Evolutionary conservation across 345 rosid species (phyloP).

Genomic region (Psidium guajava): DNA sequence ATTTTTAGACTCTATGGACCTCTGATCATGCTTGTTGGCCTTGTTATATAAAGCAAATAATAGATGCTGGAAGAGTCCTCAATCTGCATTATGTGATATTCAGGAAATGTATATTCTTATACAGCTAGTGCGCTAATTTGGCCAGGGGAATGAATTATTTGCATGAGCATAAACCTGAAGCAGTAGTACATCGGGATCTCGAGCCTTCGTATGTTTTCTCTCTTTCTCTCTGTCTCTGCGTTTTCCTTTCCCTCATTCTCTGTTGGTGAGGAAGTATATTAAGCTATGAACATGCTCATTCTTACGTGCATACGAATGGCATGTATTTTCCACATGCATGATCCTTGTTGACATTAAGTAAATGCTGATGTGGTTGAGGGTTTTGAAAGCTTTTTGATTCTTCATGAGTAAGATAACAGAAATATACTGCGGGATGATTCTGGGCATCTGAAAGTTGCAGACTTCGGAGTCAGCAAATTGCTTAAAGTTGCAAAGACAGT

Average conservation of each 20-base stretch:
- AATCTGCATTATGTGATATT: not conserved
- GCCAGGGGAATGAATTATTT: slow-evolving; percentile 83
- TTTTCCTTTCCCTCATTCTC: not conserved
- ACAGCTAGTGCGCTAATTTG: slow-evolving; percentile 3
- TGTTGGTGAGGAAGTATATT: not conserved
- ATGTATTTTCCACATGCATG: not conserved
- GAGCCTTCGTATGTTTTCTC: slow-evolving; percentile 69
- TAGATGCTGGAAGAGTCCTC: not conserved
- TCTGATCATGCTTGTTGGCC: not conserved
- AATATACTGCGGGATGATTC: slow-evolving; percentile 67
- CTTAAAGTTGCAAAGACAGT: slow-evolving; percentile 48
- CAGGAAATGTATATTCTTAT: not conserved
- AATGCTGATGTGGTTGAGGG: slow-evolving; percentile 9
- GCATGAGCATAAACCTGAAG: slow-evolving; percentile 78
- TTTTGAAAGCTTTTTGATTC: slow-evolving; percentile 22
- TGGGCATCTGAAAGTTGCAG: slow-evolving; percentile 68
- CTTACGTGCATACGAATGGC: not conserved
- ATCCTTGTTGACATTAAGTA: not conserved
- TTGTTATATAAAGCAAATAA: not conserved
- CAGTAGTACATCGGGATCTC: slow-evolving; percentile 73
- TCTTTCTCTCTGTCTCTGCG: not conserved
- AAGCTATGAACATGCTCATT: not conserved
- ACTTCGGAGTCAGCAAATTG: slow-evolving; percentile 59
- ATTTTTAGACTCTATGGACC: not conserved
- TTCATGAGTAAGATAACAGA: slow-evolving; percentile 51